Evolutionary conservation across 345 rosid species (phyloP), one percentile per base, ranked within the genome.

Genomic region (Theobroma cacao): DNA sequence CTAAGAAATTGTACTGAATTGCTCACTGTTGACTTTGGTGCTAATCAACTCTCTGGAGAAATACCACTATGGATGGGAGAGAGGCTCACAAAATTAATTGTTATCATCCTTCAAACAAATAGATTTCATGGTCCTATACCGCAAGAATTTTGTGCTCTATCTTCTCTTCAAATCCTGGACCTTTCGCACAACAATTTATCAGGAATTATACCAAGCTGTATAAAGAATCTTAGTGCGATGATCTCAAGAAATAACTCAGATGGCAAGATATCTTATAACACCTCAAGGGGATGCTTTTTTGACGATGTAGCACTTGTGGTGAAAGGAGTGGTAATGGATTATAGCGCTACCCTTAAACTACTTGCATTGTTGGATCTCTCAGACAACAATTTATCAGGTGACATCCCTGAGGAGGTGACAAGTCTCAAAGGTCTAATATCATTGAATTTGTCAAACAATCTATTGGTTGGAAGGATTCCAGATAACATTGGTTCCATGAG

Each of bases 21-120:
- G 58, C 60, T 11, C 33, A 26, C 60, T 2, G 1, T 77, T 14
- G 80, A 68, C 38, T 28, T 77, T 18, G 45, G 58, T 0, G 14
- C 13, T 0, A 77, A 77, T 56, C n/a, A n/a, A 55, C 34, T 77
- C 12, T 40, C 67, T 0, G 75, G 75, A 18, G 8, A 18, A 20
- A 52, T 77, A 7, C 75, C 80, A 30, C 1, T 48, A 11, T 78
- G 80, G 80, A 78, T 78, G 2, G 76, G 81, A 11, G 76, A 78
- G 3, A 62, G 20, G 40, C 52, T 78, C 6, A 13, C 68, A 20
- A 17, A 71, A 47, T 17, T 78, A 36, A 53, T 48, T 4, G 7
- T 78, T 45, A 34, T 78, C 24, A 47, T 63, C 8, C 36, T 78
- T 10, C 58, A 36, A 1, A 47, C 72, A 9, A 78, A 78, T 36